These are phyloP conservation scores for Oxytropis ochrocephala DNA, from an alignment of 306 rosid genomes.

Conservation along the genomic window DNA sequence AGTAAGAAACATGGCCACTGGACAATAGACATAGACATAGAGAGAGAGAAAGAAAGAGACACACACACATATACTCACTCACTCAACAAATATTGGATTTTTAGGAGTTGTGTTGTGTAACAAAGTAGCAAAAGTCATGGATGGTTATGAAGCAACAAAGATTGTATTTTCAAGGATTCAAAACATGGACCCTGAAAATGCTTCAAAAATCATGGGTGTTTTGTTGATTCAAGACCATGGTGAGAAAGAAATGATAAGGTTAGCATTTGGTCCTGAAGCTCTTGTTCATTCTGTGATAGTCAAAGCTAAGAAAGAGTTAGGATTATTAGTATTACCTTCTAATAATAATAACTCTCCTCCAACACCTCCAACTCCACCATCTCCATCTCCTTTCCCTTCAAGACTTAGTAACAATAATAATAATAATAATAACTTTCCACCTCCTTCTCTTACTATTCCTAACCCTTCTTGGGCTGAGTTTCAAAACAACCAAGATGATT, in stretches of 20 bases:
- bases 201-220: conserved; percentile 93
- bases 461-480: conserved; percentile 64
- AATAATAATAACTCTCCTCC: conserved; percentile 47
- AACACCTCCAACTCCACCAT: conserved; percentile 58
- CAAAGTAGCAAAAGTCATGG: conserved; percentile 48
- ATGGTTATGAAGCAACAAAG: conserved; percentile 88
- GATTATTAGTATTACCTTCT: conserved; percentile 4
- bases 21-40: no score
- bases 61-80: background rate
- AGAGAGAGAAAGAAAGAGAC: background rate
- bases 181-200: conserved; percentile 92
- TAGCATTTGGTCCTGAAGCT: conserved; percentile 93
- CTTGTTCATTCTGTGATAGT: conserved; percentile 71
- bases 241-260: conserved; percentile 92
- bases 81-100: conserved; percentile 10
- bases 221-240: conserved; percentile 93
- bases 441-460: conserved; percentile 51
- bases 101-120: conserved; percentile 26
- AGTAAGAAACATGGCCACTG: conserved; percentile 11
- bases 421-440: no score
- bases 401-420: no score
- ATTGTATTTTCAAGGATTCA: conserved; percentile 86
- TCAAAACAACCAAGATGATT: conserved; percentile 51
- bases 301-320: conserved; percentile 75
- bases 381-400: conserved; percentile 68